Conservation (phyloP, 768 basidiomycete species). For the Kwoniella dendrophila region DNA sequence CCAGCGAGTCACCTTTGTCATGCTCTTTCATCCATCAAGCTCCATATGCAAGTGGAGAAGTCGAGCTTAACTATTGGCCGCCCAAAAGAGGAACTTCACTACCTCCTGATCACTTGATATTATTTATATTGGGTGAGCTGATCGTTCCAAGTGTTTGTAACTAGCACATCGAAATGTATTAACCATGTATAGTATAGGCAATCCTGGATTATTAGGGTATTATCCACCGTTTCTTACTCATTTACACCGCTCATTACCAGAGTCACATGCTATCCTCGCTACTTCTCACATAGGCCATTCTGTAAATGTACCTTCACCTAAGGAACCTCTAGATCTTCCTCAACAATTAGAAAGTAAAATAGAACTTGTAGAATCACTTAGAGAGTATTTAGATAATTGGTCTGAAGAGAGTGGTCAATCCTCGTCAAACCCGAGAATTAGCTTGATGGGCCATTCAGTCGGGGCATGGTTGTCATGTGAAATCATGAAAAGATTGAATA, state of each 20-base stretch:
- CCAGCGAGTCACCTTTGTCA: neutral
- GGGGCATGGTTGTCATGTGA: conserved; percentile 72
- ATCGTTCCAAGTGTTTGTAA: no score
- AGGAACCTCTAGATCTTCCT: conserved; percentile 55
- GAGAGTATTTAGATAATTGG: conserved; percentile 32
- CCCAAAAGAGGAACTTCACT: neutral
- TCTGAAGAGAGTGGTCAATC: conserved; percentile 14
- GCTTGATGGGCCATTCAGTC: conserved; percentile 64
- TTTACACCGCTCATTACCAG: conserved; percentile 63
- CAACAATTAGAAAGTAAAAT: conserved; percentile 65
- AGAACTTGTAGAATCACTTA: conserved; percentile 60
- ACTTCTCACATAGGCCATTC: conserved; percentile 66
- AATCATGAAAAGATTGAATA: conserved; percentile 55
- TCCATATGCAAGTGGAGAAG: conserved; percentile 21
- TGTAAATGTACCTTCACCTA: conserved; percentile 56
- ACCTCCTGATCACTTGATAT: conserved; percentile 34
- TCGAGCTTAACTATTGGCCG: conserved; percentile 45
- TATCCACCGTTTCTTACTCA: conserved; percentile 68
- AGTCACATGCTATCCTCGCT: conserved; percentile 61
- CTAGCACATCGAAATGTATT: no score
- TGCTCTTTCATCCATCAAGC: conserved; percentile 20
- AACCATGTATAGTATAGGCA: no score
- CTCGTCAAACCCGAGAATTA: conserved; percentile 15
- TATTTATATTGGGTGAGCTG: conserved; percentile 45
- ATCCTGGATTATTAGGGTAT: conserved; percentile 68